Evolutionary conservation across 345 rosid genomes (phyloP), one percentile per base, ranked within the genome.

Genomic region (Stellera chamaejasme): DNA sequence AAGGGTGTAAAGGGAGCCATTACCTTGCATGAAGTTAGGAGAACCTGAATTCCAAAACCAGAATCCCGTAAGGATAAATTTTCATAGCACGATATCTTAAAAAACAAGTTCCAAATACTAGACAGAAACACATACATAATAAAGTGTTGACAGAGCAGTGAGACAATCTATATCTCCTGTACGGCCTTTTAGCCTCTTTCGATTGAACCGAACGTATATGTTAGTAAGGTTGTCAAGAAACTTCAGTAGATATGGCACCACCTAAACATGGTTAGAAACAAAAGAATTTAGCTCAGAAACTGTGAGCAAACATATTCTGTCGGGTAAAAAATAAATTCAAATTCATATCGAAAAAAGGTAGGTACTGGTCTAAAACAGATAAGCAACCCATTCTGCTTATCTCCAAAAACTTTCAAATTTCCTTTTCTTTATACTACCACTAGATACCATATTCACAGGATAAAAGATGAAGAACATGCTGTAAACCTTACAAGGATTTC

Each of bases 1-100:
- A 94, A 94, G 6, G 99, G 99, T n/a, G 99, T 94, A 68, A 94
- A 87, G 50, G 97, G 87, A 47, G 96, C 79, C 99, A 94, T 94
- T 69, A 87, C 99, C 76, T 87, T 87, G 68, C 99, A 90, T 41
- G 97, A 79, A 56, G 95, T 90, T 32, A 87, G 70, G 73, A 94
- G 95, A 67, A 94, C 97, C 99, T 93, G 75, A 71, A 64, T 73
- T 49, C 47, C 52, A 61, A 73, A 15, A 56, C 36, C 15, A 50
- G 5, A 62, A 59, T 55, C 52, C 13, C 27, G 19, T 45, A 11
- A 53, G 44, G 36, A 52, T 39, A 43, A 43, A 26, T 23, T 55
- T 13, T 16, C 6, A 56, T 26, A 50, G 27, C 43, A 65, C 14
- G 49, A 14, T 56, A 45, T 25, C 46, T 42, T 13, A 55, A 19